Evolutionary conservation across 1,284 basidiomycete genomes (phyloP), one percentile per base, ranked within the genome.

Genomic region (Cutaneotrichosporon daszewskae): DNA sequence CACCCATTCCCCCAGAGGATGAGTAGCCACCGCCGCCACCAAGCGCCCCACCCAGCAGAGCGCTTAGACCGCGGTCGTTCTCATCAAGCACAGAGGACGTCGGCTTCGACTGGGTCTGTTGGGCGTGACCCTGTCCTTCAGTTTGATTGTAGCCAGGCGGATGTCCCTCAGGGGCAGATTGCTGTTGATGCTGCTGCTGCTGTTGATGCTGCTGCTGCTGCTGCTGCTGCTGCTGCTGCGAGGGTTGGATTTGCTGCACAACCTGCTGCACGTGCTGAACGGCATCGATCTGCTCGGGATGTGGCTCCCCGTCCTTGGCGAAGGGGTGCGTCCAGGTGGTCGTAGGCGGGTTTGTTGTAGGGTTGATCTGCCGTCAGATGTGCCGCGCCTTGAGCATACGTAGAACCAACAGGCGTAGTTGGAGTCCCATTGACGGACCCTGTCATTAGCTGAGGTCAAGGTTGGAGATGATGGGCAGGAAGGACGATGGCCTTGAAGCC

Each of bases 301-400:
- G 55, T 10, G 58, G 39, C 46, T 62, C 35, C n/a, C 60, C 60
- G n/a, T 48, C 45, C 23, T 39, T 32, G 17, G 42, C 25, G 35
- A 32, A 23, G 2, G 62, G 64, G 47, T 61, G 62, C 10, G 54
- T 64, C 60, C 62, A 64, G 9, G 56, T 51, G n/a, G 55, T 62
- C 9, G 59, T 59, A 6, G 60, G 56, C 11, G 60, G 62, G 42
- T 62, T 47, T n/a, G 58, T 64, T 4, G 43, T 47, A 0, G 64
- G 59, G 54, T 66, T 62, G 45, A 66, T 49, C 35, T 37, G 35
- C n/a, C 7, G 24, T 37, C n/a, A 37, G 24, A n/a, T 6, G 13
- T 31, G 19, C 6, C 26, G n/a, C 19, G 20, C 17, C n/a, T 23
- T 37, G 23, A 26, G 24, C 24, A 26, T 2, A 28, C 26, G 31